Evolutionary conservation across 768 basidiomycete species (phyloP).

Genomic region (Hypsizygus marmoreus): DNA sequence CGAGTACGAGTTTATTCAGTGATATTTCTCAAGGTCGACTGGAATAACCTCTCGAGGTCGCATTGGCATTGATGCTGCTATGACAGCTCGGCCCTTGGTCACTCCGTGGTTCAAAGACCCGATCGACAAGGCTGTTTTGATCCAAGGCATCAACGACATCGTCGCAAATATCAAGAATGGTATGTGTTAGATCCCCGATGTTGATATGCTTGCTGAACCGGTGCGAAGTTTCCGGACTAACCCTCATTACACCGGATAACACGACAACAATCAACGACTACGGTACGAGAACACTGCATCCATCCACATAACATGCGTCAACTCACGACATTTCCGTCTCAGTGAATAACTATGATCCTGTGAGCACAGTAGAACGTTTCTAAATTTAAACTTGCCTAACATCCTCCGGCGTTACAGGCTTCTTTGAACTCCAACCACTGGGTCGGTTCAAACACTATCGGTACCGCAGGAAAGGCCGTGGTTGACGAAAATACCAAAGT

Average conservation of each 20-base stretch:
- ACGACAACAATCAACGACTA: conserved; percentile 56
- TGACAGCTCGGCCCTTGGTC: conserved; percentile 48
- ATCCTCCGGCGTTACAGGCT: conserved; percentile 26
- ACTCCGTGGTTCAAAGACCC: conserved; percentile 64
- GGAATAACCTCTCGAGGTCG: conserved; percentile 65
- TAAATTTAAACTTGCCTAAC: too few species aligned
- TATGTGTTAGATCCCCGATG: conserved; percentile 22
- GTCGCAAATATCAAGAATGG: conserved; percentile 42
- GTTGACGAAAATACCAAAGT: conserved; percentile 64
- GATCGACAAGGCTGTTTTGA: conserved; percentile 52
- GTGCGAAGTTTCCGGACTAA: conserved; percentile 46
- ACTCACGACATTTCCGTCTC: conserved; percentile 9
- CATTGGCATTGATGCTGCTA: conserved; percentile 55
- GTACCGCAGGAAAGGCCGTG: conserved; percentile 39
- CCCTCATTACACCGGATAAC: conserved; percentile 61
- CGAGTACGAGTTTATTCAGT: background rate
- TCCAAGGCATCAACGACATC: conserved; percentile 53
- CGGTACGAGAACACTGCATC: conserved; percentile 36
- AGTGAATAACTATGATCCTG: conserved; percentile 43
- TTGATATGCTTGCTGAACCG: conserved; percentile 8
- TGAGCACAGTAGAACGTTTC: too few species aligned
- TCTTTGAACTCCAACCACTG: conserved; percentile 65
- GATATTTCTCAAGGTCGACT: conserved; percentile 41
- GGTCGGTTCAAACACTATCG: conserved; percentile 57
- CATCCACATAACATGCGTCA: background rate